phyloP scores from a whole-genome alignment of 208 protist species.

The Phytomonas francai region DNA sequence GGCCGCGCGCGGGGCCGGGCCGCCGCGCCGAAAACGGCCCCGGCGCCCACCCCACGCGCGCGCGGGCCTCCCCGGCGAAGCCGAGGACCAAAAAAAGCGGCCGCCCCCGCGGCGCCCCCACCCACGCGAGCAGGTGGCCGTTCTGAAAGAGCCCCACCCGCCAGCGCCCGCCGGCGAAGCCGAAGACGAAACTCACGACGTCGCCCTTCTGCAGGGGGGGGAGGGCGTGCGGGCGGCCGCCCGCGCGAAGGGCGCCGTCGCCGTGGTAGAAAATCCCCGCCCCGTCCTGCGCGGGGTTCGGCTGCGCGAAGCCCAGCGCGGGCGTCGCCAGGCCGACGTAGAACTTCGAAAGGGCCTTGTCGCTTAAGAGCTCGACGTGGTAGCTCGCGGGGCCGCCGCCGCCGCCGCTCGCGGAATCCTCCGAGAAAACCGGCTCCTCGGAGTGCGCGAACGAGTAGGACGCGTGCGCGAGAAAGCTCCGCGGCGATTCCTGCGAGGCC shows the following conservation, averaged over 20 bases:
- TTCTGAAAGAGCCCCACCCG: slow-evolving; percentile 40
- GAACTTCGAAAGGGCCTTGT: slow-evolving; percentile 18
- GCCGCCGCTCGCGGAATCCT: too few relatives aligned
- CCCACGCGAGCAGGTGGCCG: slow-evolving; percentile 24
- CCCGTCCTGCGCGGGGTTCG: background rate
- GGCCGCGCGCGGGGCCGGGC: slow-evolving; percentile 18
- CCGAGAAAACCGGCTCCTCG: slow-evolving; percentile 15
- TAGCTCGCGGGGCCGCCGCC: too few relatives aligned
- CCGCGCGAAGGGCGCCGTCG: background rate
- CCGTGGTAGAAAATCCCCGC: background rate
- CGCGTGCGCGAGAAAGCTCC: slow-evolving; percentile 13
- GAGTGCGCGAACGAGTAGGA: slow-evolving; percentile 4
- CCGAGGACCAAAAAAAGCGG: slow-evolving; percentile 14
- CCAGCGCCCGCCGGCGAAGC: slow-evolving; percentile 31
- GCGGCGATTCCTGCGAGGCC: too few relatives aligned
- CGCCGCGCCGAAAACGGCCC: slow-evolving; percentile 13
- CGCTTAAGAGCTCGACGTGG: slow-evolving; percentile 20
- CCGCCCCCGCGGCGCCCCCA: slow-evolving; percentile 26
- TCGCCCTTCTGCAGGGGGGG: slow-evolving; percentile 24
- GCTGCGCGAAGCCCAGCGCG: slow-evolving; percentile 11
- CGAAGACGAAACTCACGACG: slow-evolving; percentile 31
- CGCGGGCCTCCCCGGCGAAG: background rate
- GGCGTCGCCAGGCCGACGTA: slow-evolving; percentile 18
- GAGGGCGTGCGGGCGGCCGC: slow-evolving; percentile 15
- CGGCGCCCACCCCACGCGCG: slow-evolving; percentile 3